phyloP scores from a whole-genome alignment of 1,284 basidiomycete genomes.

The Caloboletus inedulis region DNA sequence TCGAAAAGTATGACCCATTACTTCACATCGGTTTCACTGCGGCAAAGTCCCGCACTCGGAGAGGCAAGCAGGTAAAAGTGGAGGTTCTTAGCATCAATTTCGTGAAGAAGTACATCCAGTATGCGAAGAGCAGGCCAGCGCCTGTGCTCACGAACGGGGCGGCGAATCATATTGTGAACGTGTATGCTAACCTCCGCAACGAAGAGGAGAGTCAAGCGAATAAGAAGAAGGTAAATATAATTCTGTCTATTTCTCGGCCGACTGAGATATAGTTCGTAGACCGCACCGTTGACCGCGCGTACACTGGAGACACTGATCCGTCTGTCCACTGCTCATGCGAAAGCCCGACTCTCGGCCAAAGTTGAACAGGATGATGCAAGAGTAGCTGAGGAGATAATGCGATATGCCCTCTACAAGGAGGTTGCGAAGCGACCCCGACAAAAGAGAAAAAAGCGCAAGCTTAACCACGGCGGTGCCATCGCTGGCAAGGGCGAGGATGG shows the following conservation, averaged over 20 bases:
- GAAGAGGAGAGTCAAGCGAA: constrained; percentile 85
- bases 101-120: constrained; percentile 99
- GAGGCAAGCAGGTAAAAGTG: constrained; percentile 60
- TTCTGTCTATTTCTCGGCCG: constrained; percentile 1
- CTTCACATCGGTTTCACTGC: constrained; percentile 80
- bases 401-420: constrained; percentile 98
- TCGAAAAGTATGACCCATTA: constrained; percentile 96
- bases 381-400: constrained; percentile 92
- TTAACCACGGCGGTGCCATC: constrained; percentile 53
- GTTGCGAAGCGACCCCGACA: constrained; percentile 75
- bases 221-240: constrained; percentile 71
- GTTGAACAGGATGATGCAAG: constrained; percentile 87
- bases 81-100: constrained; percentile 93
- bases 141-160: constrained; percentile 91
- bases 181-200: constrained; percentile 91
- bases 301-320: constrained; percentile 99
- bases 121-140: constrained; percentile 85
- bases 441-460: constrained; percentile 76
- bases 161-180: constrained; percentile 90
- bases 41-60: constrained; percentile 54
- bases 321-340: constrained; percentile 96
- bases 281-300: constrained; percentile 96
- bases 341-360: constrained; percentile 83
- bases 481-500: constrained; percentile 40
- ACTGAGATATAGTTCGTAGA: constrained; percentile 48